Evolutionary conservation across 371 early-diverging fungal genomes (phyloP).

Genomic region (Saksenaea vasiformis): DNA sequence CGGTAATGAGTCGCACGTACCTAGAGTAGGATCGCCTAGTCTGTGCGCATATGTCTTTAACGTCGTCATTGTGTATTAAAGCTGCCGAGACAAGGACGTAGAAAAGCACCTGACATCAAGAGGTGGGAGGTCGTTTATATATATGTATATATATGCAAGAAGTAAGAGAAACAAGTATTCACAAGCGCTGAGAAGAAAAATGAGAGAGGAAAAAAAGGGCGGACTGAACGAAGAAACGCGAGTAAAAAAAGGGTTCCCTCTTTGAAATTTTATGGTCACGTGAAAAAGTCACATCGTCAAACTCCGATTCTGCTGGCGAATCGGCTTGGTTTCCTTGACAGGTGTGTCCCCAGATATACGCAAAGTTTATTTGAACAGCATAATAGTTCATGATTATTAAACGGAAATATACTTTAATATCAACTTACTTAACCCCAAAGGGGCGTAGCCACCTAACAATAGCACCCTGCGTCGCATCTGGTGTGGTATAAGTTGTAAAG

Average conservation of each 20-base stretch:
- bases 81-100: neutral
- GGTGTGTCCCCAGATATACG: no score
- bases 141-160: neutral
- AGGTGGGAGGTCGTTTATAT: neutral
- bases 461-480: no score
- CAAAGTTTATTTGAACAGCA: no score
- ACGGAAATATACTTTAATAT: no score
- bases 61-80: slow-evolving; percentile 43
- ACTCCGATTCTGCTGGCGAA: neutral
- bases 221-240: neutral
- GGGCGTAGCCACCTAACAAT: no score
- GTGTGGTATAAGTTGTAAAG: no score
- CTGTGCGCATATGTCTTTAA: slow-evolving; percentile 72
- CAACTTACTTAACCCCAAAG: no score
- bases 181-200: slow-evolving; percentile 7
- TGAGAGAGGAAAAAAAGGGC: slow-evolving; percentile 10
- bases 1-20: slow-evolving; percentile 26
- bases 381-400: no score
- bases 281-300: neutral
- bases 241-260: slow-evolving; percentile 1
- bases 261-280: slow-evolving; percentile 10
- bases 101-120: slow-evolving; percentile 3
- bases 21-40: slow-evolving; percentile 61
- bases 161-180: neutral
- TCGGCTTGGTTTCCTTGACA: no score